These are phyloP conservation scores for Thermoascus crustaceus DNA, from an alignment of 2,329 filamentous ascomycete species.

Conservation along the genomic window DNA sequence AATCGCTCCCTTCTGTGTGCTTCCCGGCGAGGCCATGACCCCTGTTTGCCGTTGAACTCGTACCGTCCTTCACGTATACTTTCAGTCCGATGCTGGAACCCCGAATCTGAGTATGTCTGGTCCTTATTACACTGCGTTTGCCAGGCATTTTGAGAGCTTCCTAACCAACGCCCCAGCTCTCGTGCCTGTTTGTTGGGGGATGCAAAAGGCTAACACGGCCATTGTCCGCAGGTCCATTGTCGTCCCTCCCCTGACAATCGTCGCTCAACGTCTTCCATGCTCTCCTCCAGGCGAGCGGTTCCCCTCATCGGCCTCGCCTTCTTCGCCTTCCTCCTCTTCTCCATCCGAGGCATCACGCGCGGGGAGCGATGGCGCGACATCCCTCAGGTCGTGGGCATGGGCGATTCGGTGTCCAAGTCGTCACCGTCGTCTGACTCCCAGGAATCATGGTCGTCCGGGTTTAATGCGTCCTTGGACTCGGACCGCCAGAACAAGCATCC, in stretches of 20 bases:
- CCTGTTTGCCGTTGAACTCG: background rate
- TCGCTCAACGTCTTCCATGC: conserved; percentile 17
- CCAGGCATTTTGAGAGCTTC: no score
- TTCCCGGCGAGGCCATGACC: background rate
- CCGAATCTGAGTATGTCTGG: background rate
- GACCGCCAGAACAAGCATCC: conserved; percentile 1
- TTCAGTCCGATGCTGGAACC: conserved; percentile 1
- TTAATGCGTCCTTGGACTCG: background rate
- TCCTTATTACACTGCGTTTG: no score
- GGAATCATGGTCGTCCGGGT: background rate
- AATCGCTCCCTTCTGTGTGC: no score
- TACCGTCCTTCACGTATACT: background rate
- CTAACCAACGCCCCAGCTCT: no score
- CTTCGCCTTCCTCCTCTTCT: conserved; percentile 19
- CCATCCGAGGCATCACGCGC: conserved; percentile 19
- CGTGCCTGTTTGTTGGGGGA: no score
- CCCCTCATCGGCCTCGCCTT: conserved; percentile 26
- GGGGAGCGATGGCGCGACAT: conserved; percentile 24
- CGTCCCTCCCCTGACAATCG: no score
- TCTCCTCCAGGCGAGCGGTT: conserved; percentile 23
- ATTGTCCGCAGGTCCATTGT: background rate
- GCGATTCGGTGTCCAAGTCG: conserved; percentile 18
- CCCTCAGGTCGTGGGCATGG: conserved; percentile 31
- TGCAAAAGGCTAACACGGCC: no score
- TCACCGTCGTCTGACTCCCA: background rate